Percentiles rank a stretch among this genome's conserved stretches.
Evolutionary conservation across 345 rosid genomes (phyloP).

Genomic region (Gossypium ekmanianum): DNA sequence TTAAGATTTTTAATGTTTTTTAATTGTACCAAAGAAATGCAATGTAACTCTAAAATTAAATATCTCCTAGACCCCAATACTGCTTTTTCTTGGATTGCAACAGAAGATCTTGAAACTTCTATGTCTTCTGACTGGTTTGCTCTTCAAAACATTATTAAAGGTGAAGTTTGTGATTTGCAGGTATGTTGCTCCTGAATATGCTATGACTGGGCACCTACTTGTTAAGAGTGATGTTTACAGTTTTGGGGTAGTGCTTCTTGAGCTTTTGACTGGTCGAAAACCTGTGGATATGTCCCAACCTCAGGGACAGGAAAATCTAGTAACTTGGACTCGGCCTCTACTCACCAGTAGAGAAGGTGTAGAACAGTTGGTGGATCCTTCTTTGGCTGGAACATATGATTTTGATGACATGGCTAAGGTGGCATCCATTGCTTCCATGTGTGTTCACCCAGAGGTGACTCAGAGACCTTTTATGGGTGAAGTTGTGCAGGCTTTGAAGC

Average conservation of each 20-base stretch:
- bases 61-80: neutral
- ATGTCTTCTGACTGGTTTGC: neutral
- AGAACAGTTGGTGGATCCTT: constrained; percentile 79
- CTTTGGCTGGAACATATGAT: constrained; percentile 66
- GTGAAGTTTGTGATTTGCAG: constrained; percentile 34
- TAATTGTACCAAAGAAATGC: neutral
- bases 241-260: constrained; percentile 97
- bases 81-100: neutral
- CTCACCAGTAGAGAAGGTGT: constrained; percentile 82
- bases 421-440: constrained; percentile 97
- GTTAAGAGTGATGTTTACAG: constrained; percentile 99
- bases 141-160: neutral
- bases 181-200: constrained; percentile 99
- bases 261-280: constrained; percentile 93
- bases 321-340: constrained; percentile 94
- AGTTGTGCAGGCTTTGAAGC: constrained; percentile 98
- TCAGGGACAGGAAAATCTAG: constrained; percentile 93
- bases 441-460: constrained; percentile 94
- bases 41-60: neutral
- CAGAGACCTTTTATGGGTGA: constrained; percentile 99
- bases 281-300: constrained; percentile 99
- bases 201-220: constrained; percentile 99
- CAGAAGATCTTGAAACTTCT: neutral
- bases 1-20: neutral
- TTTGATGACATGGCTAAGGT: constrained; percentile 96